phyloP scores from a whole-genome alignment of 306 rosid genomes.

The Quercus wislizeni region DNA sequence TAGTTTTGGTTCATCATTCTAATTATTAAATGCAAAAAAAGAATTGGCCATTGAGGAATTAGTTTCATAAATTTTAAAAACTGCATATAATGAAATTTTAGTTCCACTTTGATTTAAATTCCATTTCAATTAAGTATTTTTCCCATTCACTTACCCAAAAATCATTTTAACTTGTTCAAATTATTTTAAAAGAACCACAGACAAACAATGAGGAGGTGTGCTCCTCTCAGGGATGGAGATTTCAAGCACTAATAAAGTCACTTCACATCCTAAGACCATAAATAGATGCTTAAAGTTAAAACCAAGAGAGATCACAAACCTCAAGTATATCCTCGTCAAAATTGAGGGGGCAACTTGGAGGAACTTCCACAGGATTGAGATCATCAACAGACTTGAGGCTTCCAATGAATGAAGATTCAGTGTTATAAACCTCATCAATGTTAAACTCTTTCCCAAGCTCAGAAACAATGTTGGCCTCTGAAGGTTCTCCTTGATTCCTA shows the following conservation, averaged over 20 bases:
- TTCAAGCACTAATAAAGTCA: background rate
- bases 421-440: slow-evolving; percentile 70
- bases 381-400: slow-evolving; percentile 77
- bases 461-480: slow-evolving; percentile 65
- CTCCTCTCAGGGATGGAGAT: background rate
- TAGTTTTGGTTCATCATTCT: slow-evolving; percentile 40
- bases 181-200: background rate
- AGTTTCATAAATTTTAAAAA: background rate
- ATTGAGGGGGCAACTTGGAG: slow-evolving; percentile 57
- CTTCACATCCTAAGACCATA: background rate
- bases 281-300: background rate
- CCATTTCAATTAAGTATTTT: background rate
- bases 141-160: background rate
- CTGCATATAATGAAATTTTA: background rate
- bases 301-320: slow-evolving; percentile 38
- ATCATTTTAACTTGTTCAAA: background rate
- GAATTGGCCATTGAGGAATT: background rate
- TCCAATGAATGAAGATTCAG: slow-evolving; percentile 83
- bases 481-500: slow-evolving; percentile 65
- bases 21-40: slow-evolving; percentile 13
- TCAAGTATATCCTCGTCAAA: slow-evolving; percentile 58
- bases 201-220: background rate
- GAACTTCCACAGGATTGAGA: slow-evolving; percentile 84
- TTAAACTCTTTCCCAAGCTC: slow-evolving; percentile 76
- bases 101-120: background rate